Percentiles rank a stretch among this genome's conserved stretches.
phyloP scores from a whole-genome alignment of 345 rosid genomes.

The Triadica sebifera region DNA sequence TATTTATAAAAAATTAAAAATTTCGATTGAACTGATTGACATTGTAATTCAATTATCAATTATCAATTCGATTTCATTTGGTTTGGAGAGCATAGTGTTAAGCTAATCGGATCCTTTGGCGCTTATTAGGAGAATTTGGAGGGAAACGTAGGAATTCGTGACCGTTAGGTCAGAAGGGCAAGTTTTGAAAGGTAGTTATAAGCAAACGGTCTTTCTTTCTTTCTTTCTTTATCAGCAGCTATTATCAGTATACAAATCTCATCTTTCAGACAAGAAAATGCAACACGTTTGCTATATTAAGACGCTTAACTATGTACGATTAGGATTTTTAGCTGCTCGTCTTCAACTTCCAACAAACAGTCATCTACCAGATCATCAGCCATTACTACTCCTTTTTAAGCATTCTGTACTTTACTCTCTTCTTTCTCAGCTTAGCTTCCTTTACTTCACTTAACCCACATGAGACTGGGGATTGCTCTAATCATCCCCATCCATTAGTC shows the following conservation, averaged over 20 bases:
- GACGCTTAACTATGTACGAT: not conserved
- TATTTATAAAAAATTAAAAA: not conserved
- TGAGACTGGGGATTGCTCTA: not conserved
- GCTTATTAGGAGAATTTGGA: not conserved
- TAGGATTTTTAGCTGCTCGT: constrained; percentile 5
- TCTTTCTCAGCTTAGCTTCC: not conserved
- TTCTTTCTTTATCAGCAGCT: not conserved
- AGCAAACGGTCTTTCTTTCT: not conserved
- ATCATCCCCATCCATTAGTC: not conserved
- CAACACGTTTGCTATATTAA: not conserved
- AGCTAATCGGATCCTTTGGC: too few species aligned
- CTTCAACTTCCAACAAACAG: constrained; percentile 17
- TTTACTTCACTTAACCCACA: not conserved
- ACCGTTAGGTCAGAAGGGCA: constrained; percentile 10
- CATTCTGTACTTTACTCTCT: not conserved
- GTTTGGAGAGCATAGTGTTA: too few species aligned
- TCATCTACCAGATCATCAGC: constrained; percentile 6
- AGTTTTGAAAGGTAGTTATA: constrained; percentile 14
- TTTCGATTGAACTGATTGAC: too few species aligned
- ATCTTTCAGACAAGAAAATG: not conserved
- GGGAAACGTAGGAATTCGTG: not conserved
- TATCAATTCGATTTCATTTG: too few species aligned
- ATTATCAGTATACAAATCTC: not conserved
- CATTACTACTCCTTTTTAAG: not conserved
- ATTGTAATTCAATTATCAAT: too few species aligned